Percentiles rank a stretch among this genome's conserved stretches.
Evolutionary conservation across 257 asterid genomes (phyloP).

Genomic region (Penstemon davidsonii): DNA sequence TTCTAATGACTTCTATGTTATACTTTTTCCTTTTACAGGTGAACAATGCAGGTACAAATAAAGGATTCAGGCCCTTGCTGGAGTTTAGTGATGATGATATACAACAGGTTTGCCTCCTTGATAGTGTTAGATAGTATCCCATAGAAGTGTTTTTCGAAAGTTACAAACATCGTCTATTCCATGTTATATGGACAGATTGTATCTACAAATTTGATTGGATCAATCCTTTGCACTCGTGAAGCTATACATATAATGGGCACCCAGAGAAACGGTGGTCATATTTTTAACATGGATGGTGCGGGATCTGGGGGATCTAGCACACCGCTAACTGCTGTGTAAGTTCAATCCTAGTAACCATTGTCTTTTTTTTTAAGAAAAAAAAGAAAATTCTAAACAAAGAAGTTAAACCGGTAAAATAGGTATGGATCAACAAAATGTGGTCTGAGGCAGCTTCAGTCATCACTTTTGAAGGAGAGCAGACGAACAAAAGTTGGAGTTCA

Average conservation of each 20-base stretch:
- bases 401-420: constrained; percentile 30
- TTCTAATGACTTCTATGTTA: constrained; percentile 12
- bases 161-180: constrained; percentile 5
- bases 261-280: constrained; percentile 80
- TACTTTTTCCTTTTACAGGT: constrained; percentile 45
- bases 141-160: constrained; percentile 11
- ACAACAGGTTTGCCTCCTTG: constrained; percentile 59
- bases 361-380: constrained; percentile 4
- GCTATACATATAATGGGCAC: constrained; percentile 65
- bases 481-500: constrained; percentile 86
- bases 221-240: constrained; percentile 94
- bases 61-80: constrained; percentile 94
- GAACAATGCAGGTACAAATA: constrained; percentile 96
- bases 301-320: constrained; percentile 99
- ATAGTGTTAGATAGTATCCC: constrained; percentile 5
- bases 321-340: constrained; percentile 97
- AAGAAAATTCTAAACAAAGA: constrained; percentile 12
- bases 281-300: constrained; percentile 98
- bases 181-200: constrained; percentile 65
- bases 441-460: constrained; percentile 94
- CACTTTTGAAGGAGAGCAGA: constrained; percentile 81
- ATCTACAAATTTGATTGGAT: constrained; percentile 90
- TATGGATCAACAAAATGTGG: constrained; percentile 99
- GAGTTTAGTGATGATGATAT: constrained; percentile 80
- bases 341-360: constrained; percentile 12